These are phyloP conservation scores for Metarhizium brunneum DNA, from an alignment of 2,329 filamentous ascomycete species.

Conservation along the genomic window DNA sequence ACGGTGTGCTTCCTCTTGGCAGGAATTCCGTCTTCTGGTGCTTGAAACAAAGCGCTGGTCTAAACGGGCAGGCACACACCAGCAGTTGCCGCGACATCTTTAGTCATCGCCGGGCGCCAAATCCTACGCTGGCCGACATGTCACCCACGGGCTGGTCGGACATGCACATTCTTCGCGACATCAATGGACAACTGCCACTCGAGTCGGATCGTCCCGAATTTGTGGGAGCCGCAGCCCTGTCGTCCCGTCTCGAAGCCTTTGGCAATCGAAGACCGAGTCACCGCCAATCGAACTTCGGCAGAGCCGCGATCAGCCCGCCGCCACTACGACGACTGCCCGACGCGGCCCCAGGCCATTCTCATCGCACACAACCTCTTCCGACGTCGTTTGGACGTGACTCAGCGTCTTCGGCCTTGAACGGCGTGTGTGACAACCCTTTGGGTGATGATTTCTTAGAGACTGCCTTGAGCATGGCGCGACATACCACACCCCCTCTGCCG, in stretches of 20 bases:
- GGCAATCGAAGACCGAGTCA: conserved; percentile 1
- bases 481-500: conserved; percentile 14
- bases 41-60: too few species aligned
- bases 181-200: neutral
- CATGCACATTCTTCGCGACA: neutral
- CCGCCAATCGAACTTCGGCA: conserved; percentile 2
- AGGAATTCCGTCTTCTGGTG: too few species aligned
- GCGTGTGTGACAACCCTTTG: neutral
- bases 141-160: neutral
- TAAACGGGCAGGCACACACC: too few species aligned
- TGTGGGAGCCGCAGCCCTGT: neutral
- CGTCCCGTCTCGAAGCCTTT: conserved; percentile 2
- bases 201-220: neutral
- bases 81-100: too few species aligned
- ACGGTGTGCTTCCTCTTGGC: too few species aligned
- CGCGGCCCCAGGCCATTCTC: neutral
- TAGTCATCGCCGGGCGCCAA: too few species aligned
- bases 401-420: neutral
- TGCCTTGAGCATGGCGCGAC: conserved; percentile 1
- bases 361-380: neutral
- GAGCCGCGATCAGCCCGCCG: conserved; percentile 19
- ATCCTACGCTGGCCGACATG: neutral
- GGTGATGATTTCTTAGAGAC: neutral
- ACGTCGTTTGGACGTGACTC: neutral
- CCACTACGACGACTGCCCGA: conserved; percentile 13